Evolutionary conservation across 352 stramenopile genomes (phyloP), one percentile per base, ranked within the genome.

Genomic region (Phytophthora hibernalis): DNA sequence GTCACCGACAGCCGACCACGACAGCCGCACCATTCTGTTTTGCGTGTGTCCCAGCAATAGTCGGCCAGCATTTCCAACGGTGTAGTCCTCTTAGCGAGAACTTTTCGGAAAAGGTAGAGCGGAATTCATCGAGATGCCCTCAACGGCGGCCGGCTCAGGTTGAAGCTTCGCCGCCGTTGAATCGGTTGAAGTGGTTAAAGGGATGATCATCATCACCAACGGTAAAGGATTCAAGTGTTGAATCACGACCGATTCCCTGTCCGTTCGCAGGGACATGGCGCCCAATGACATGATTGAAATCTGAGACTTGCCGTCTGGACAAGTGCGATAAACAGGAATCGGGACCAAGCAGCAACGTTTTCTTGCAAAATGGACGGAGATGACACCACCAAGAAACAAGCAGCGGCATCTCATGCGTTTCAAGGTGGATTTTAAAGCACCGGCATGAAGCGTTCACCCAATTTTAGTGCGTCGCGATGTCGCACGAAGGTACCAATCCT

Each of bases 341-440:
- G 45, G 7, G 18, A 20, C 58, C 58, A 66, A 66, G 58, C 49
- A 66, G 20, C 55, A 22, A 40, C 60, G 60, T 63, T 68, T 62
- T 62, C 60, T 63, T 62, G 60, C 43, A 55, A 51, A 55, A 42
- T 15, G 31, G 5, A 8, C 18, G 20, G 12, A 8, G 31, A 45
- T 68, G 61, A 68, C 61, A 53, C 35, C 53, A 31, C 16, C 31
- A 15, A 24, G 61, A 13, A 37, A 13, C 31, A 37, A 15, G 31
- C 31, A 8, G 12, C 9, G 11, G 31, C 31, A 37, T 37, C 24
- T 28, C 24, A 28, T 5, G 24, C 24, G 24, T 28, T 37, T 37
- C 31, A 8, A 37, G 26, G 45, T 38, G 31, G 45, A 53, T 53
- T 53, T 53, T 53, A 18, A n/a, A 21, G 30, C 24, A 5, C 24